Evolutionary conservation across 83 land plant genomes (phyloP).

Genomic region (Thuja plicata): DNA sequence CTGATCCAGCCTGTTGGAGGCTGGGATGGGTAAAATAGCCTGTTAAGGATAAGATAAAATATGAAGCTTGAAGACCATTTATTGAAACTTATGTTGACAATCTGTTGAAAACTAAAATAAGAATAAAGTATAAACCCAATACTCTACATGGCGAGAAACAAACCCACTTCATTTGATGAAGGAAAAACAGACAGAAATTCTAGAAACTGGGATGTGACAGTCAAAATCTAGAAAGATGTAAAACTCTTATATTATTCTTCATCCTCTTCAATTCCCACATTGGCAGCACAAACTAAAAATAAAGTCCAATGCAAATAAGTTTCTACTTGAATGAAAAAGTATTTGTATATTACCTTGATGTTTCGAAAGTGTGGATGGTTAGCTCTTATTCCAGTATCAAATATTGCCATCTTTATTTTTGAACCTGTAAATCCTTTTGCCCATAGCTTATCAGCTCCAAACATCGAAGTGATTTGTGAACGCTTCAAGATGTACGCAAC

Average conservation of each 20-base stretch:
- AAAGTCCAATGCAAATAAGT: neutral
- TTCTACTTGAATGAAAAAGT: neutral
- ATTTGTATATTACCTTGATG: conserved; percentile 73
- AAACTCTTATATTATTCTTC: neutral
- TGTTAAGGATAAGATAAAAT: neutral
- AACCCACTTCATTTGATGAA: neutral
- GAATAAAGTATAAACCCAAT: conserved; percentile 7
- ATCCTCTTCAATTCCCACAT: neutral
- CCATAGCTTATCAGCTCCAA: conserved; percentile 97
- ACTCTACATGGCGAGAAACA: neutral
- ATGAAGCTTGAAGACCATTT: neutral
- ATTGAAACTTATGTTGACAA: neutral
- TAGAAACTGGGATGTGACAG: neutral
- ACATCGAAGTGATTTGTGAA: conserved; percentile 95
- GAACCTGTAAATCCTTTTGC: conserved; percentile 84
- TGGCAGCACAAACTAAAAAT: neutral
- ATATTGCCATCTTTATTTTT: conserved; percentile 98
- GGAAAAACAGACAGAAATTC: neutral
- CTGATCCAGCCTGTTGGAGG: too few relatives aligned
- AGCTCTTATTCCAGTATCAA: conserved; percentile 97
- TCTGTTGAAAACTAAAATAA: neutral
- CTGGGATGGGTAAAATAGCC: too few relatives aligned
- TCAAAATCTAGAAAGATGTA: neutral
- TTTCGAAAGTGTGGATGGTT: conserved; percentile 98
- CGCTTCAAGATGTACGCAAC: conserved; percentile 45